phyloP scores from a whole-genome alignment of 371 early-diverging fungal genomes.

The Mortierella sp. region DNA sequence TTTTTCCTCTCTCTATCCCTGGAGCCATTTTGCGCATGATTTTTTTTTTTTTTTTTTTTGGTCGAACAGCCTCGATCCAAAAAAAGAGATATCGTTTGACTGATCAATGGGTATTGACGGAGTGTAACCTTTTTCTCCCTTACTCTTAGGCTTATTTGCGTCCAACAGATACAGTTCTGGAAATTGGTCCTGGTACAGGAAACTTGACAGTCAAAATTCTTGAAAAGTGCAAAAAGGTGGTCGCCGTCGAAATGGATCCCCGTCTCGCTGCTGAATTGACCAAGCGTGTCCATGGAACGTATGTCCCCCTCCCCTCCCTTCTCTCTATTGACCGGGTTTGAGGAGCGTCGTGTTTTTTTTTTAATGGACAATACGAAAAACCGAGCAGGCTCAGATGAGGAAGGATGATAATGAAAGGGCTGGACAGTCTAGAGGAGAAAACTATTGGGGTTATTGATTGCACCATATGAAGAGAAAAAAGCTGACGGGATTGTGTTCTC shows the following conservation, averaged over 20 bases:
- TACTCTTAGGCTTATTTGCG: slow-evolving; percentile 82
- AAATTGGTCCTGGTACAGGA: slow-evolving; percentile 99
- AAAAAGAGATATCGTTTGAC: no score
- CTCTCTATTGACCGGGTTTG: no score
- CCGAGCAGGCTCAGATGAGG: no score
- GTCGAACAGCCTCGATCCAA: background rate
- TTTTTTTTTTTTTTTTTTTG: no score
- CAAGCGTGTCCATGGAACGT: slow-evolving; percentile 97
- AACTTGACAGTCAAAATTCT: slow-evolving; percentile 98
- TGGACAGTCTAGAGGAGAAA: no score
- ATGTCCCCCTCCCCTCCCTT: no score
- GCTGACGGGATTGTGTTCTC: background rate
- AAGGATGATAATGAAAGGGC: no score
- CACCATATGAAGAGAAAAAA: background rate
- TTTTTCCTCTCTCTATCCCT: background rate
- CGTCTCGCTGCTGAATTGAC: slow-evolving; percentile 97
- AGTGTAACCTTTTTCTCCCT: no score
- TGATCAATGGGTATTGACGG: no score
- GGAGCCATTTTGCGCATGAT: background rate
- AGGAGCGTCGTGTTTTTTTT: no score
- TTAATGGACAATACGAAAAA: no score
- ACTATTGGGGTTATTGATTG: no score
- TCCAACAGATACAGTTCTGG: slow-evolving; percentile 96
- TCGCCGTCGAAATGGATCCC: slow-evolving; percentile 98
- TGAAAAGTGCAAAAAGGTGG: slow-evolving; percentile 93